phyloP scores from a whole-genome alignment of 805 yeast species.

The Candida montana region DNA sequence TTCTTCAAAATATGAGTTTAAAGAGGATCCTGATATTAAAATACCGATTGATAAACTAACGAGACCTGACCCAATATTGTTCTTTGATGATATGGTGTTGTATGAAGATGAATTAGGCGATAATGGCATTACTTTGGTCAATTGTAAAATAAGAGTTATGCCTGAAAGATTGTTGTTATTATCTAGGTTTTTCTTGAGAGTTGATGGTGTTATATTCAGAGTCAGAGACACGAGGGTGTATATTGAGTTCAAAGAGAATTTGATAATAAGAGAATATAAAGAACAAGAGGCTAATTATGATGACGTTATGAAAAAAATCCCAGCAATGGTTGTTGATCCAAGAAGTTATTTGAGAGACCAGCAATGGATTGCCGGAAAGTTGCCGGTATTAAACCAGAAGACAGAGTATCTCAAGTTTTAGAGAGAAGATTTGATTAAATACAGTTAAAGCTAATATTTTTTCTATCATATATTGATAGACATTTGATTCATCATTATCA shows the following conservation, averaged over 20 bases:
- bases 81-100: slow-evolving; percentile 81
- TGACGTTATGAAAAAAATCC: slow-evolving; percentile 36
- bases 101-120: slow-evolving; percentile 97
- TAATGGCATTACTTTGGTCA: slow-evolving; percentile 80
- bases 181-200: slow-evolving; percentile 75
- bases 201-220: slow-evolving; percentile 83
- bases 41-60: slow-evolving; percentile 71
- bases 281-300: slow-evolving; percentile 56
- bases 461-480: no score
- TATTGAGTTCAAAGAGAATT: slow-evolving; percentile 63
- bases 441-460: no score
- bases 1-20: slow-evolving; percentile 11
- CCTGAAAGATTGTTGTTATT: slow-evolving; percentile 67
- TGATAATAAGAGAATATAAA: slow-evolving; percentile 72
- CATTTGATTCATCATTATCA: background rate
- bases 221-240: slow-evolving; percentile 81
- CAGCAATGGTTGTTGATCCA: slow-evolving; percentile 56
- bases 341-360: slow-evolving; percentile 70
- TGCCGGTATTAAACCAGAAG: slow-evolving; percentile 37
- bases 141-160: slow-evolving; percentile 86
- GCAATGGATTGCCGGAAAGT: slow-evolving; percentile 73
- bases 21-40: slow-evolving; percentile 26
- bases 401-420: slow-evolving; percentile 3
- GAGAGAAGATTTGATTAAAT: no score
- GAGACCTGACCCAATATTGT: slow-evolving; percentile 77